phyloP scores from a whole-genome alignment of 257 asterid species.

The Jacaranda copaia region DNA sequence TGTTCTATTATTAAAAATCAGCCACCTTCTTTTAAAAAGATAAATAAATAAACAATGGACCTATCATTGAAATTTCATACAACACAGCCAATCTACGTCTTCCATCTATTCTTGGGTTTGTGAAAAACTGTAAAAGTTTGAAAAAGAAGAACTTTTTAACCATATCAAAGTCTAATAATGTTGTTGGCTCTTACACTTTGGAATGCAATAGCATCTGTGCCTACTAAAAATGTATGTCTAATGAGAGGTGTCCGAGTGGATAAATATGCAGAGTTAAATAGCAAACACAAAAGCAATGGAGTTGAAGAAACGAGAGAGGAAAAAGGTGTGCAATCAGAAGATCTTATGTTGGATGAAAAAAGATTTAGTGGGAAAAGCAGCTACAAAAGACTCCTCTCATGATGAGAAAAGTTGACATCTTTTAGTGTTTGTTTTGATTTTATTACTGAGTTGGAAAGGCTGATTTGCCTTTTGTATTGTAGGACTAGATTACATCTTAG shows the following conservation, averaged over 20 bases:
- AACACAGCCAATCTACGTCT: too few species aligned
- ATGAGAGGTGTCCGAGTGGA: conserved; percentile 15
- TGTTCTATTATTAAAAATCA: too few species aligned
- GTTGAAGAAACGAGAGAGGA: not conserved
- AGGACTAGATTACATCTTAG: not conserved
- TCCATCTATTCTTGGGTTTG: too few species aligned
- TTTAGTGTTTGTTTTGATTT: conserved; percentile 28
- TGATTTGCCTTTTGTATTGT: not conserved
- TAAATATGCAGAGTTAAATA: not conserved
- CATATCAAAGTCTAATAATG: not conserved
- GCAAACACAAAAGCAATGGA: not conserved
- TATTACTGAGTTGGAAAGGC: conserved; percentile 26
- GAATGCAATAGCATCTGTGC: not conserved
- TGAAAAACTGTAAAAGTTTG: too few species aligned
- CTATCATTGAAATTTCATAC: too few species aligned
- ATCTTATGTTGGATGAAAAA: not conserved
- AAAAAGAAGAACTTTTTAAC: too few species aligned
- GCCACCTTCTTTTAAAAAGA: too few species aligned
- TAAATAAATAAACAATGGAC: too few species aligned
- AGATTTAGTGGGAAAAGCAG: conserved; percentile 1
- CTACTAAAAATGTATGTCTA: not conserved
- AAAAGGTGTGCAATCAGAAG: not conserved
- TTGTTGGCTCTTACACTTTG: not conserved
- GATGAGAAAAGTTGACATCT: conserved; percentile 20
- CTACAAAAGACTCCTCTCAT: not conserved